phyloP scores from a whole-genome alignment of 495 filamentous ascomycete genomes.

The Hypoxylon fuscum region DNA sequence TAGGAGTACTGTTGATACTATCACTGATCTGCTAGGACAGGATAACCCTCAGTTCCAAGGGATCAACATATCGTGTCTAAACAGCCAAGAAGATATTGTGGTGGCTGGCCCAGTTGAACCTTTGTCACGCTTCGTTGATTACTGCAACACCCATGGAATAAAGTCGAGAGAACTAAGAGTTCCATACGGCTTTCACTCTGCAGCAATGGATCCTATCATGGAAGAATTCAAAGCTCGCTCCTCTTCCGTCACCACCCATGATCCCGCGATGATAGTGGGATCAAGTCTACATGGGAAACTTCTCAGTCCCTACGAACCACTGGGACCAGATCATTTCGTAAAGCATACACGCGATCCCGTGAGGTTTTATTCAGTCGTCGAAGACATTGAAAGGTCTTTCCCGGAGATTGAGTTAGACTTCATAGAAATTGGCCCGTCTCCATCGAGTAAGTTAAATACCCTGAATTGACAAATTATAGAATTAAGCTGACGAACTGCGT shows the following conservation, averaged over 20 bases:
- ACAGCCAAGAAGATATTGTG: constrained; percentile 28
- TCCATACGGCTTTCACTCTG: constrained; percentile 30
- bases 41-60: not conserved
- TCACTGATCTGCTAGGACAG: not conserved
- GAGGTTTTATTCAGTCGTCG: not conserved
- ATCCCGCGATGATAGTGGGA: not conserved
- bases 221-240: constrained; percentile 3
- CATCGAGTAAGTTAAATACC: constrained; percentile 10
- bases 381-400: constrained; percentile 7
- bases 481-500: not conserved
- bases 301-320: not conserved
- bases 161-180: constrained; percentile 20
- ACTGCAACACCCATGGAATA: constrained; percentile 10
- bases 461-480: not conserved
- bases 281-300: constrained; percentile 16
- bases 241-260: not conserved
- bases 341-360: constrained; percentile 14
- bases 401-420: not conserved
- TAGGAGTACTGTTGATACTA: constrained; percentile 5
- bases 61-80: constrained; percentile 28
- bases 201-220: constrained; percentile 28
- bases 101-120: constrained; percentile 24
- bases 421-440: constrained; percentile 19
- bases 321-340: constrained; percentile 10
- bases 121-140: constrained; percentile 6